Evolutionary conservation across 2,329 filamentous ascomycete genomes (phyloP), one percentile per base, ranked within the genome.

Genomic region (Pleurostoma richardsiae): DNA sequence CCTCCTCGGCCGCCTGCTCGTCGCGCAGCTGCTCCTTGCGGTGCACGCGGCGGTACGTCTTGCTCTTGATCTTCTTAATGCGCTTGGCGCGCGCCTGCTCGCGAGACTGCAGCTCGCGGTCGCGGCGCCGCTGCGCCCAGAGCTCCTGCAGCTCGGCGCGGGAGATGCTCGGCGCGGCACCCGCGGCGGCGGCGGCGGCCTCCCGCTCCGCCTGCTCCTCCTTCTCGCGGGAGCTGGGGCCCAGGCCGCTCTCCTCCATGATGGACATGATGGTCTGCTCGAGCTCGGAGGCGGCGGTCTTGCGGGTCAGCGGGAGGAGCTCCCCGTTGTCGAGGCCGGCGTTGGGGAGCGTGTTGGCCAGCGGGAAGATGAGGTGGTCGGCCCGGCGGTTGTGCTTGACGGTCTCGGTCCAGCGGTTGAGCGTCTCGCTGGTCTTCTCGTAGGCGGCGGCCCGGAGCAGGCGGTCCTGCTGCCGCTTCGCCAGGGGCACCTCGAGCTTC

Each of bases 21-120:
- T 81, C 64, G 46, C 77, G 72, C 54, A 77, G 67, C 56, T 73
- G 58, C 65, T 83, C 88, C 62, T 86, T 96, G 36, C 92, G 83
- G 67, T 97, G 92, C 10, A 97, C 86, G 40, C 91, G 85, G 46
- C 92, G 88, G 63, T 95, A 99, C 1, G 90, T 82, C 66, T 96
- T 99, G 63, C 88, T 95, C 76, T 99, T 99, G 71, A 99, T 99
- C 74, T 97, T 97, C 72, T 96, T 96, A 69, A 99, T 90, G 28
- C 94, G 85, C 69, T 91, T 95, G 6, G 90, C 82, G 47, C 90
- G 86, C 40, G 90, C 85, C 59, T 95, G 86, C 67, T 97, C 92
- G 8, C 91, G 80, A 57, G 95, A 96, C 54, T 92, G 78, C 6
- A 96, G 70, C 58, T 97, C 92, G 55, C 94, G 79, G 52, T 88